Conservation (phyloP, 192 early-diverging fungal species). For the Mortierella claussenii region DNA sequence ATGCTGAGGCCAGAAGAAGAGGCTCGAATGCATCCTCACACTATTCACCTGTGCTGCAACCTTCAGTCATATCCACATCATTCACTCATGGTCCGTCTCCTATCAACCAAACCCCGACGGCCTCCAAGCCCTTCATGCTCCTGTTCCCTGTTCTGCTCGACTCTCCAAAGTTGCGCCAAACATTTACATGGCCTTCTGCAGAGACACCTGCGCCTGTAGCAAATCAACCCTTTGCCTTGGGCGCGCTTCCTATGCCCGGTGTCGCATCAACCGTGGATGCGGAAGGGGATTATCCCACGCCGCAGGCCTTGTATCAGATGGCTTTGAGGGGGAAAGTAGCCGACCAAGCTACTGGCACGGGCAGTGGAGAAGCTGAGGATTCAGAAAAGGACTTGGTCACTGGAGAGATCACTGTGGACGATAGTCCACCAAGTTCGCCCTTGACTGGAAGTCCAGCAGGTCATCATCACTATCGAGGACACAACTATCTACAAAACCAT, state of each 20-base stretch:
- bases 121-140: slow-evolving; percentile 29
- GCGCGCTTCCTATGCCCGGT: neutral
- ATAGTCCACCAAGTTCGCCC: neutral
- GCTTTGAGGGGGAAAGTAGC: slow-evolving; percentile 3
- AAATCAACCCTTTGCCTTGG: neutral
- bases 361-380: no score
- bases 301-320: slow-evolving; percentile 7
- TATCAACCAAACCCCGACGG: neutral
- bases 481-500: neutral
- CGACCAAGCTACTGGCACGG: neutral
- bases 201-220: slow-evolving; percentile 23
- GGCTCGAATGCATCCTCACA: slow-evolving; percentile 18
- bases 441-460: neutral
- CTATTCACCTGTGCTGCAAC: no score
- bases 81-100: no score
- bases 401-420: no score
- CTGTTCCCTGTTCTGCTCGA: slow-evolving; percentile 24
- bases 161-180: slow-evolving; percentile 33
- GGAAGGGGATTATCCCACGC: neutral
- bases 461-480: neutral
- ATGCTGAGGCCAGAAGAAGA: neutral
- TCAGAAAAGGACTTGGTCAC: no score
- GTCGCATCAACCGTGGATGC: no score
- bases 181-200: slow-evolving; percentile 32
- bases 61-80: no score